phyloP scores from a whole-genome alignment of 1,139 yeast genomes.

The Geotrichum bryndzae region DNA sequence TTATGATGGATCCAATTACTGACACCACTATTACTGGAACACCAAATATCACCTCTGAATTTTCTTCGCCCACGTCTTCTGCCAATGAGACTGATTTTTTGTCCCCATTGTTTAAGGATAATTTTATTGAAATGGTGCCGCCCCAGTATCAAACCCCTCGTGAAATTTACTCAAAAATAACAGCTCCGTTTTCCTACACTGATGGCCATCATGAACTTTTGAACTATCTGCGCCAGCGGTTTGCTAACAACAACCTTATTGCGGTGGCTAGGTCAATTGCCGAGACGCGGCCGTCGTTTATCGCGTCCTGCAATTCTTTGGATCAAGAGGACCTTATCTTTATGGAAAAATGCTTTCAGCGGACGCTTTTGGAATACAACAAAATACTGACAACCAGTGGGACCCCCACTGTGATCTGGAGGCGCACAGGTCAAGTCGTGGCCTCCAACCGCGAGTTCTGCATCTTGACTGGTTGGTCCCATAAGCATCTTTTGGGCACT shows the following conservation, averaged over 20 bases:
- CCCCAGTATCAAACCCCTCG: constrained; percentile 21
- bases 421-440: constrained; percentile 89
- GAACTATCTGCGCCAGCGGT: constrained; percentile 64
- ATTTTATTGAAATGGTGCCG: neutral
- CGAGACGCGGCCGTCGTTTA: constrained; percentile 80
- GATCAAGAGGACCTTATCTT: constrained; percentile 85
- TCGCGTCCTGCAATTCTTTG: constrained; percentile 80
- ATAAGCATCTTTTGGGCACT: constrained; percentile 35
- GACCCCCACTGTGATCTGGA: constrained; percentile 93
- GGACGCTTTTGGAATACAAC: constrained; percentile 80
- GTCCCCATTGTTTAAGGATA: neutral
- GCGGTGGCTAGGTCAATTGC: constrained; percentile 87
- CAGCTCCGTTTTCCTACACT: constrained; percentile 71
- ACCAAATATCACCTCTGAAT: neutral
- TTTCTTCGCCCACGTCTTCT: neutral
- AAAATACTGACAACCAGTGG: constrained; percentile 76
- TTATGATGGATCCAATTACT: neutral
- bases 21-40: neutral
- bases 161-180: constrained; percentile 26
- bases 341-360: constrained; percentile 90
- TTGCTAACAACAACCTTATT: constrained; percentile 63
- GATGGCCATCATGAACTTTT: constrained; percentile 81
- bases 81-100: neutral
- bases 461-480: constrained; percentile 57
- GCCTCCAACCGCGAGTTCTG: constrained; percentile 88